A percentile compares a stretch with the other conserved stretches of the same genome.
phyloP scores from a whole-genome alignment of 1,139 yeast species.

The Kurtzmaniella natalensis region DNA sequence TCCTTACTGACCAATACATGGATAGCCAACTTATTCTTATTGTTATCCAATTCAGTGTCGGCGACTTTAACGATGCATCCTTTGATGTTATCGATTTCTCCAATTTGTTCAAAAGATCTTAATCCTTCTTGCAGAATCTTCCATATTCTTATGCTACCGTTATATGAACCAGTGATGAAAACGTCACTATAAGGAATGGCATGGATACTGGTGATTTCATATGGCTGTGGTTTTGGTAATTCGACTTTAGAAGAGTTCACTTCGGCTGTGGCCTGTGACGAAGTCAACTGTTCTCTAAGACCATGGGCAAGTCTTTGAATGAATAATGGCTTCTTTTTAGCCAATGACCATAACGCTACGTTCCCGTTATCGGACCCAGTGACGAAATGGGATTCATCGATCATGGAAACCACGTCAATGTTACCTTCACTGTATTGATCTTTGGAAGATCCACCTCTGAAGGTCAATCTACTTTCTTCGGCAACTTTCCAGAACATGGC shows the following conservation, averaged over 20 bases:
- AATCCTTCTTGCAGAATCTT: slow-evolving; percentile 55
- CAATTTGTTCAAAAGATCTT: slow-evolving; percentile 54
- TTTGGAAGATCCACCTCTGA: slow-evolving; percentile 78
- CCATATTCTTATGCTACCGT: slow-evolving; percentile 78
- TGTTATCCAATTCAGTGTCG: slow-evolving; percentile 52
- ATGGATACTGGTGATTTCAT: slow-evolving; percentile 77
- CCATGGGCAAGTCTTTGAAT: slow-evolving; percentile 78
- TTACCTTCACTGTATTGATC: slow-evolving; percentile 73
- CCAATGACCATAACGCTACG: slow-evolving; percentile 79
- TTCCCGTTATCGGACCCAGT: slow-evolving; percentile 96
- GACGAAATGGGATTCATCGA: slow-evolving; percentile 87
- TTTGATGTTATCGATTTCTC: slow-evolving; percentile 51
- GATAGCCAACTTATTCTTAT: slow-evolving; percentile 47
- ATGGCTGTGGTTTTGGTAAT: slow-evolving; percentile 70
- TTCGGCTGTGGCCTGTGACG: slow-evolving; percentile 69
- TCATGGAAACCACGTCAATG: slow-evolving; percentile 85
- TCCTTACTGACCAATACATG: slow-evolving; percentile 75
- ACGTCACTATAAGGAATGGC: slow-evolving; percentile 89
- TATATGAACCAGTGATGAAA: slow-evolving; percentile 85
- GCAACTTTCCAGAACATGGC: slow-evolving; percentile 96
- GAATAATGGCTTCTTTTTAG: slow-evolving; percentile 82
- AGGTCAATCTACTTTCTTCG: slow-evolving; percentile 89
- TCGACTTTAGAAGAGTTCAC: slow-evolving; percentile 39
- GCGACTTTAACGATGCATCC: slow-evolving; percentile 75
- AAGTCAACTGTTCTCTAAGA: slow-evolving; percentile 45